These are phyloP conservation scores for Apiotrichum veenhuisii DNA, from an alignment of 1,284 basidiomycete species.

Conservation along the genomic window DNA sequence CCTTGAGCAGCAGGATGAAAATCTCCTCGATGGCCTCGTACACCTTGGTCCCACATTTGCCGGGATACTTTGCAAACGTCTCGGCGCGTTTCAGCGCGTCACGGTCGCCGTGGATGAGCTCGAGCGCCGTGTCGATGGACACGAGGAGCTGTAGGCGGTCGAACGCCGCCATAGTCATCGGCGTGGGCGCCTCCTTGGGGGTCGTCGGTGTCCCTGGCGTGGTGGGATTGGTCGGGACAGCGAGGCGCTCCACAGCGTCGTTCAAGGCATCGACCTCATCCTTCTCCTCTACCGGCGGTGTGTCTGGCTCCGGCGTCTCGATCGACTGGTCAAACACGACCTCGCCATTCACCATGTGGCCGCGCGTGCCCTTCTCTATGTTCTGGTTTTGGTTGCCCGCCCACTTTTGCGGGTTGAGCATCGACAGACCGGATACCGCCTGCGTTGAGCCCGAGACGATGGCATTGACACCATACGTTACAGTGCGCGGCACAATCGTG, in stretches of 20 bases:
- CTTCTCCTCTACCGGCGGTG: conserved; percentile 9
- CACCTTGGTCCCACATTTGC: conserved; percentile 73
- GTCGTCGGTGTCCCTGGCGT: conserved; percentile 5
- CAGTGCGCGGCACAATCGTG: conserved; percentile 88
- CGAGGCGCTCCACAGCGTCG: neutral
- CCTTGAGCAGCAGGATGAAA: conserved; percentile 77
- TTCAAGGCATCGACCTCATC: conserved; percentile 12
- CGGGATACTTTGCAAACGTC: conserved; percentile 80
- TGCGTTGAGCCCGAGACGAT: conserved; percentile 62
- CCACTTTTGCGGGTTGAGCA: conserved; percentile 84
- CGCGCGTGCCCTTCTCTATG: conserved; percentile 14
- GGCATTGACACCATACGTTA: conserved; percentile 65
- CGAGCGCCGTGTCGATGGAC: conserved; percentile 83
- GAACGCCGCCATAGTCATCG: conserved; percentile 39
- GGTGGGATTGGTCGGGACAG: conserved; percentile 1
- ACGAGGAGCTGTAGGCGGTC: conserved; percentile 79
- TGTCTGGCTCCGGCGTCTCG: conserved; percentile 7
- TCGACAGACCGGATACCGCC: conserved; percentile 75
- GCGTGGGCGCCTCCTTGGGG: conserved; percentile 10
- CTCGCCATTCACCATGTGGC: conserved; percentile 29
- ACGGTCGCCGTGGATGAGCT: conserved; percentile 86
- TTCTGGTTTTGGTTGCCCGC: conserved; percentile 34
- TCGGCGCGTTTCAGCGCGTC: conserved; percentile 88
- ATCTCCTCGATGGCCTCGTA: conserved; percentile 87
- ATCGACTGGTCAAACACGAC: conserved; percentile 62